phyloP scores from a whole-genome alignment of 2,329 filamentous ascomycete genomes.

The Diaporthe batatas region DNA sequence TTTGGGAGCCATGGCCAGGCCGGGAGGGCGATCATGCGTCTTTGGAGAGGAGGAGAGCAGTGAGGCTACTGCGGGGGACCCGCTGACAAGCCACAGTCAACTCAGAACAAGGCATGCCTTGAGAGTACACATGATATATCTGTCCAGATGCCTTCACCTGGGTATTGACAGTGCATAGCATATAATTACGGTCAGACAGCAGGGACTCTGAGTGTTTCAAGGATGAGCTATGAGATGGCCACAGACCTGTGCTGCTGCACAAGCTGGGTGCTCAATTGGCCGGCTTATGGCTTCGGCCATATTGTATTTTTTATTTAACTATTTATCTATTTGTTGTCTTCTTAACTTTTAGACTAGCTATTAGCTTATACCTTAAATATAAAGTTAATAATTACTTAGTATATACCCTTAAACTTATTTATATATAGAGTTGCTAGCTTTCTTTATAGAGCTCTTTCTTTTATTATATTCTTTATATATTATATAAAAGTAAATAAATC shows the following conservation, averaged over 20 bases:
- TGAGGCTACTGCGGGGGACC: too few relatives aligned
- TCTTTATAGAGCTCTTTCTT: too few relatives aligned
- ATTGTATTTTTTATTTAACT: too few relatives aligned
- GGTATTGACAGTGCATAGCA: background rate
- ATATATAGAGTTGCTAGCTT: too few relatives aligned
- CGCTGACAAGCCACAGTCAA: background rate
- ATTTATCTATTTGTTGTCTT: too few relatives aligned
- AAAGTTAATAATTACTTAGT: too few relatives aligned
- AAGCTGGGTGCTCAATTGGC: background rate
- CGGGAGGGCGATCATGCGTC: background rate
- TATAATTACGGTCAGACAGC: background rate
- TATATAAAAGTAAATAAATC: too few relatives aligned
- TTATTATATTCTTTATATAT: too few relatives aligned
- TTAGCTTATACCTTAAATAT: too few relatives aligned
- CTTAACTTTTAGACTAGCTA: too few relatives aligned
- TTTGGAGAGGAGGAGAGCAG: background rate
- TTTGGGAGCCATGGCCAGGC: background rate
- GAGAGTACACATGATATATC: background rate
- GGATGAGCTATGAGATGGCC: background rate
- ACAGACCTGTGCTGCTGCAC: background rate
- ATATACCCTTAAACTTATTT: too few relatives aligned
- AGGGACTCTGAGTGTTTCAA: background rate
- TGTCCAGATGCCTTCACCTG: background rate
- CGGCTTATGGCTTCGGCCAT: too few relatives aligned
- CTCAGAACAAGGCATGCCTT: background rate